A percentile compares a stretch with the other conserved stretches of the same genome.
These are phyloP conservation scores for Ganoderma meredithae DNA, from an alignment of 1,284 basidiomycete species.

Conservation along the genomic window DNA sequence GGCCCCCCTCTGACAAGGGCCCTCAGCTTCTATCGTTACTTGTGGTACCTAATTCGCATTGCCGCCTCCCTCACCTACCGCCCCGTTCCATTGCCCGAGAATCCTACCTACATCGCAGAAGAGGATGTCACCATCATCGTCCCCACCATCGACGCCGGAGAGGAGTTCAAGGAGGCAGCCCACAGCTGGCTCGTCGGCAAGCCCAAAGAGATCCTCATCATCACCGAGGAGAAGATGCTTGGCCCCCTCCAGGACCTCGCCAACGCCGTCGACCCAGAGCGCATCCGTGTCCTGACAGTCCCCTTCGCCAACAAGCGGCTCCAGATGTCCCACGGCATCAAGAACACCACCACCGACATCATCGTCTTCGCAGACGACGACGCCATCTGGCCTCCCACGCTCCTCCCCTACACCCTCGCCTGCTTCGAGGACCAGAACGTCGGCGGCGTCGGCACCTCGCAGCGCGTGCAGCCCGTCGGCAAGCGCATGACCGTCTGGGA, in stretches of 20 bases:
- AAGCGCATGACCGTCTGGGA: constrained; percentile 90
- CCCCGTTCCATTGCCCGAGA: constrained; percentile 86
- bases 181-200: constrained; percentile 89
- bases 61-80: constrained; percentile 79
- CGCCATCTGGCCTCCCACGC: constrained; percentile 92
- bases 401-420: constrained; percentile 85
- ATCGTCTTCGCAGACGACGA: constrained; percentile 97
- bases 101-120: constrained; percentile 86
- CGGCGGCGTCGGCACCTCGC: constrained; percentile 90
- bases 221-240: constrained; percentile 91
- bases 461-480: constrained; percentile 86
- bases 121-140: constrained; percentile 97
- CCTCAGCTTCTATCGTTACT: constrained; percentile 83
- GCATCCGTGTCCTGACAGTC: constrained; percentile 88
- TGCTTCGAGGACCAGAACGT: constrained; percentile 95
- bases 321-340: constrained; percentile 93
- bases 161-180: constrained; percentile 93
- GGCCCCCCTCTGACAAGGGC: constrained; percentile 11
- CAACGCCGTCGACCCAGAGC: constrained; percentile 81
- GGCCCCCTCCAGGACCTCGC: constrained; percentile 88
- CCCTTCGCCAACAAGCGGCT: constrained; percentile 93
- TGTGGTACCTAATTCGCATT: constrained; percentile 89
- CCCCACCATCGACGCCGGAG: constrained; percentile 93
- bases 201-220: constrained; percentile 93
- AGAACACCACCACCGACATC: constrained; percentile 89